Evolutionary conservation across 768 basidiomycete species (phyloP).

Genomic region (Gymnopilus dilepis): DNA sequence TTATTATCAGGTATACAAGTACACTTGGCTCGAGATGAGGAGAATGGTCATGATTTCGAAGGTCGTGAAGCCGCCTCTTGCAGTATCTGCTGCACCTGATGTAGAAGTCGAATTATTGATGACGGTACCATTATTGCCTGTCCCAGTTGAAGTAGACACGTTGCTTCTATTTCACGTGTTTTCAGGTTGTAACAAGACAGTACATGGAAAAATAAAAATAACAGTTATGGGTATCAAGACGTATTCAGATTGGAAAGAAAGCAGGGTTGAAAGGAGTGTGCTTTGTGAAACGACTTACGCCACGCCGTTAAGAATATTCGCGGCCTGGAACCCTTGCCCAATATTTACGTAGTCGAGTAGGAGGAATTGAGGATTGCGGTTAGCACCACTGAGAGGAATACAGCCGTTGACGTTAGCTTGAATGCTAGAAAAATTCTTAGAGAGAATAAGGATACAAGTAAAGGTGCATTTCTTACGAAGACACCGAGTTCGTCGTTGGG

Average conservation of each 20-base stretch:
- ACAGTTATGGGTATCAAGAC: conserved; percentile 6
- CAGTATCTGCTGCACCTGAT: not conserved
- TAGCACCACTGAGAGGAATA: conserved; percentile 42
- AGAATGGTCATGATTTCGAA: not conserved
- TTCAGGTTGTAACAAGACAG: not conserved
- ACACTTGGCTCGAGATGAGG: not conserved
- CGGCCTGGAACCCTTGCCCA: conserved; percentile 50
- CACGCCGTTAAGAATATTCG: conserved; percentile 50
- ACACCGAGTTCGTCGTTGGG: conserved; percentile 41
- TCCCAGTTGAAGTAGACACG: conserved; percentile 1
- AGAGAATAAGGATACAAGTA: not conserved
- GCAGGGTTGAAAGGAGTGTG: not conserved
- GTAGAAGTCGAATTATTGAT: conserved; percentile 7
- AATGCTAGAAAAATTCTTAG: conserved; percentile 32
- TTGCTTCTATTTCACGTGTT: conserved; percentile 13
- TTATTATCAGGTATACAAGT: not conserved
- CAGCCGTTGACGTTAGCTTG: conserved; percentile 49
- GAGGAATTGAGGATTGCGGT: conserved; percentile 55
- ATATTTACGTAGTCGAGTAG: conserved; percentile 58
- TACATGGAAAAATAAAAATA: conserved; percentile 12
- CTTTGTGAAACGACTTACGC: conserved; percentile 31
- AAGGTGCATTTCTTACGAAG: conserved; percentile 49
- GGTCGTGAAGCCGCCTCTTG: not conserved
- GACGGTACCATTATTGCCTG: not conserved
- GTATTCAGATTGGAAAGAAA: not conserved